Evolutionary conservation across 805 yeast genomes (phyloP).

Genomic region (Metschnikowia vanudenii): DNA sequence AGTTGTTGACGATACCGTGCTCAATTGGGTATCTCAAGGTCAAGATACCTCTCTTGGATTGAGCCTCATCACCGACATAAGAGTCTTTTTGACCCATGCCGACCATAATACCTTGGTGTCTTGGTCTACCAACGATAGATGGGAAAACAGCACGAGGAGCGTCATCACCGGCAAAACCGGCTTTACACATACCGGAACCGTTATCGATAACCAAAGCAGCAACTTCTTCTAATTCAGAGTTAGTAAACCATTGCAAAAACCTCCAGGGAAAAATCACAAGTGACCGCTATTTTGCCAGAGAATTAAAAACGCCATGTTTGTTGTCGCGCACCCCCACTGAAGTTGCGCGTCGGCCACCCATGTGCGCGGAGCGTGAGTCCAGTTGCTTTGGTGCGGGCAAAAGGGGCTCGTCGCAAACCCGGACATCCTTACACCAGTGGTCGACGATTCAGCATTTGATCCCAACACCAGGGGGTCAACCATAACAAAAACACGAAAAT

Average conservation of each 20-base stretch:
- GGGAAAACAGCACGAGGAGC: constrained; percentile 99
- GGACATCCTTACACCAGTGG: constrained; percentile 15
- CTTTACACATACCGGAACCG: constrained; percentile 99
- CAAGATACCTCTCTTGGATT: constrained; percentile 99
- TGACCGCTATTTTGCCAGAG: background rate
- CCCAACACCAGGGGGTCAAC: background rate
- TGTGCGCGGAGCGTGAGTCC: constrained; percentile 3
- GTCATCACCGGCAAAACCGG: constrained; percentile 99
- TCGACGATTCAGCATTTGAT: constrained; percentile 5
- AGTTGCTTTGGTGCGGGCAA: constrained; percentile 9
- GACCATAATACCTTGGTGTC: constrained; percentile 99
- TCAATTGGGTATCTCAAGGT: constrained; percentile 98
- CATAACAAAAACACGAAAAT: background rate
- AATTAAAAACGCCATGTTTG: background rate
- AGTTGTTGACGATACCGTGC: constrained; percentile 99
- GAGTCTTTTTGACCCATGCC: constrained; percentile 99
- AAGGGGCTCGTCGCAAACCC: constrained; percentile 12
- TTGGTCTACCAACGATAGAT: constrained; percentile 99
- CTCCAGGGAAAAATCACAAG: background rate
- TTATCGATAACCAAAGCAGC: constrained; percentile 87
- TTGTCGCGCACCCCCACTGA: background rate
- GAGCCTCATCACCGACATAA: constrained; percentile 99
- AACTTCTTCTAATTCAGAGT: constrained; percentile 42
- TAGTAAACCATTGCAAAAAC: constrained; percentile 11
- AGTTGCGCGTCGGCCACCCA: constrained; percentile 8